Conservation (phyloP, 257 asterid species). For the Nicotiana obtusifolia region DNA sequence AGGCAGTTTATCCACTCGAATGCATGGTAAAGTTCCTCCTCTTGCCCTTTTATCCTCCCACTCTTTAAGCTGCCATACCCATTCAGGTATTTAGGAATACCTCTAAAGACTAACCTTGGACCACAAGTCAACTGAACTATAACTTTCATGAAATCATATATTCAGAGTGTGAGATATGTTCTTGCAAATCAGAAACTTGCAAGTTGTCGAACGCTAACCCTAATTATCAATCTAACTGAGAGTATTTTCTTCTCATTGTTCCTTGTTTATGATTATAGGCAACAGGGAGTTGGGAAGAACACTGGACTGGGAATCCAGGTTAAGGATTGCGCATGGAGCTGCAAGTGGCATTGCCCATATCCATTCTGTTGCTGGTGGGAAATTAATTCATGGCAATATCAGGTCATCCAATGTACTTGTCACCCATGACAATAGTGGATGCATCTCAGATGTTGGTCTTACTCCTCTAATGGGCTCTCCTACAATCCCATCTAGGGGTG, state of each 20-base stretch:
- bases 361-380: conserved; percentile 38
- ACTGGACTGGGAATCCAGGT: conserved; percentile 63
- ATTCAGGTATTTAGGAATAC: neutral
- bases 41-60: neutral
- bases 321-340: conserved; percentile 51
- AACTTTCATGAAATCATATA: neutral
- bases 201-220: neutral
- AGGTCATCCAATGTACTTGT: conserved; percentile 60
- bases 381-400: conserved; percentile 55
- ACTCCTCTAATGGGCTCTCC: conserved; percentile 42
- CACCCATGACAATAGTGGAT: conserved; percentile 27
- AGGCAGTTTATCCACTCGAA: conserved; percentile 53
- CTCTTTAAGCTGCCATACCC: neutral
- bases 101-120: neutral
- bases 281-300: conserved; percentile 38
- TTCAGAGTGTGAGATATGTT: neutral
- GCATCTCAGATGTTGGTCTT: conserved; percentile 56
- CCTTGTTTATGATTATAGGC: conserved; percentile 29
- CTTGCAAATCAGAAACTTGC: neutral
- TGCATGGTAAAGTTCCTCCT: conserved; percentile 43
- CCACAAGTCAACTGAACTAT: neutral
- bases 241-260: neutral
- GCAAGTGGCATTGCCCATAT: conserved; percentile 65
- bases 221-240: neutral
- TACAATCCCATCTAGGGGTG: conserved; percentile 27